These are phyloP conservation scores for Cutaneotrichosporon daszewskae DNA, from an alignment of 1,284 basidiomycete genomes.

Conservation along the genomic window DNA sequence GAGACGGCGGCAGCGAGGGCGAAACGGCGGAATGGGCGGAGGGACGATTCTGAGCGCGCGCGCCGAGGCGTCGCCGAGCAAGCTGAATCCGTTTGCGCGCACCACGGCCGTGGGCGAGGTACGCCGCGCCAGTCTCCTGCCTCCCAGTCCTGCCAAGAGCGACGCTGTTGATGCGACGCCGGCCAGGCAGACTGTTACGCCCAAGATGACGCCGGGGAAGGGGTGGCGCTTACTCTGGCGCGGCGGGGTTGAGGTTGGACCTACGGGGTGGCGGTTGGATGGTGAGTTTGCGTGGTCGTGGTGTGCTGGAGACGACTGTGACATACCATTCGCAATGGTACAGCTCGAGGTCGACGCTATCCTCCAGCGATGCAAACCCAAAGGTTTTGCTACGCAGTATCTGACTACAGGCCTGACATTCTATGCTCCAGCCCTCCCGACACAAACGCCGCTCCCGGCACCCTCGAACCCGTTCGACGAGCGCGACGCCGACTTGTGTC, in stretches of 20 bases:
- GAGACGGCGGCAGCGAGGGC: too few relatives aligned
- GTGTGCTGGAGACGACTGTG: too few relatives aligned
- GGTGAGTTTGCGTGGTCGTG: too few relatives aligned
- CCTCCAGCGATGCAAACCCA: too few relatives aligned
- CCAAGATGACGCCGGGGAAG: neutral
- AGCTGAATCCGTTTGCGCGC: conserved; percentile 10
- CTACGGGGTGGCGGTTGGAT: conserved; percentile 42
- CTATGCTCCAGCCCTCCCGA: conserved; percentile 28
- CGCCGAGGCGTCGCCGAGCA: conserved; percentile 1
- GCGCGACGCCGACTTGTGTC: conserved; percentile 41
- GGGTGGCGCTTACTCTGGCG: conserved; percentile 45
- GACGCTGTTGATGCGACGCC: neutral
- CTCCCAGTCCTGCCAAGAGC: neutral
- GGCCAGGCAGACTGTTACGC: neutral
- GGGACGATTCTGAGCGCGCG: too few relatives aligned
- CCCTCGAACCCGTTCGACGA: conserved; percentile 17
- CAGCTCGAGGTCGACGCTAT: too few relatives aligned
- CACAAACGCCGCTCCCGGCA: conserved; percentile 2
- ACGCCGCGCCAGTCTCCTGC: neutral
- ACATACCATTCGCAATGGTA: too few relatives aligned
- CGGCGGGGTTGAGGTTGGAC: conserved; percentile 44
- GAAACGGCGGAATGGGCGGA: too few relatives aligned
- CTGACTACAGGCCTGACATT: conserved; percentile 37
- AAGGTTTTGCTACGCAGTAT: neutral
- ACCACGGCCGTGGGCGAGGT: neutral